Percentiles rank a stretch among this genome's conserved stretches.
phyloP scores from a whole-genome alignment of 208 protist genomes.

The Acanthamoeba quina region DNA sequence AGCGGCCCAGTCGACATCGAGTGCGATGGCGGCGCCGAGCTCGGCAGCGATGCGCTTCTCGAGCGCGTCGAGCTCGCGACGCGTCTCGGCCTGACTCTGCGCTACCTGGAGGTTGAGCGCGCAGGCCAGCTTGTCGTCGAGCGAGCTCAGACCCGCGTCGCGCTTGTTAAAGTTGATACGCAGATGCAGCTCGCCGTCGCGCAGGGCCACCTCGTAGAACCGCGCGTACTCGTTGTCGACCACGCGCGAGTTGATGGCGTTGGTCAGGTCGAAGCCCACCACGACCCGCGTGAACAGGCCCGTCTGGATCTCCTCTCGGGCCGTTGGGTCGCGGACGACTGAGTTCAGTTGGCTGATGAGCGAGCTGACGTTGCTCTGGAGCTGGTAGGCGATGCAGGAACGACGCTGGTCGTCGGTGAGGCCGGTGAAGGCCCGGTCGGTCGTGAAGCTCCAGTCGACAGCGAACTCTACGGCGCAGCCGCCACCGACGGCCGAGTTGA shows the following conservation, averaged over 20 bases:
- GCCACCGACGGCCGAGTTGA: slow-evolving; percentile 2
- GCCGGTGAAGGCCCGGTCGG: background rate
- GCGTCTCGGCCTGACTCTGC: background rate
- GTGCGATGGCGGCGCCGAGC: background rate
- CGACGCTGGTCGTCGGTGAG: background rate
- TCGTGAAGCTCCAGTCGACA: background rate
- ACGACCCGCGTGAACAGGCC: background rate
- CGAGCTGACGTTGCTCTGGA: background rate
- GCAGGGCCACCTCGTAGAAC: background rate
- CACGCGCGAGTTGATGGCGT: background rate
- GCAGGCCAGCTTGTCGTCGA: background rate
- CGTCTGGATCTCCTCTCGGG: background rate
- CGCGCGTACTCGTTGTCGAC: background rate
- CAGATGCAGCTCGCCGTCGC: background rate
- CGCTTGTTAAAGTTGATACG: slow-evolving; percentile 19
- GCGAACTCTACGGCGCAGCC: background rate
- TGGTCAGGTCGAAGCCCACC: background rate
- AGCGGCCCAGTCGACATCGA: background rate
- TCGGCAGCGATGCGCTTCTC: background rate
- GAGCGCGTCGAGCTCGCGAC: background rate
- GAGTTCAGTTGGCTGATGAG: background rate
- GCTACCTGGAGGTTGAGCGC: background rate
- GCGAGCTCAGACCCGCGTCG: background rate
- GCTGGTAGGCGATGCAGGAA: background rate
- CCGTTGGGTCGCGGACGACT: background rate